Evolutionary conservation across 83 land plant genomes (phyloP), one percentile per base, ranked within the genome.

Genomic region (Isoetes engelmannii): DNA sequence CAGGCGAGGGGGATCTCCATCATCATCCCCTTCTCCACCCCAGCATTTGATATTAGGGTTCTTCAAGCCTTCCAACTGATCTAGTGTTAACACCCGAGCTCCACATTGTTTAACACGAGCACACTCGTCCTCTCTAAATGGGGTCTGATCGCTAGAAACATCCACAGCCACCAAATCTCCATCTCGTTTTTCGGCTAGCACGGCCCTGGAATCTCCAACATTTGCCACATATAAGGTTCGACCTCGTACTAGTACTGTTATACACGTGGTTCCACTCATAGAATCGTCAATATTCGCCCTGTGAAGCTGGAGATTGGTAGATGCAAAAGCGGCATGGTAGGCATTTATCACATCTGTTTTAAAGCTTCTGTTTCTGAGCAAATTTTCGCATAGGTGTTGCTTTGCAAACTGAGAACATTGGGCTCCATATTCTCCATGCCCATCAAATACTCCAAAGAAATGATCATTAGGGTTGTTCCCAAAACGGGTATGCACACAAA

Each of bases 381-480:
- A 57, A 64, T 84, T 89, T 49, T 89, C 89, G 53, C 87, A 84
- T 7, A 89, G 37, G 37, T 82, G 78, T 42, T 51, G 44, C 79
- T 86, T 89, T 28, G 74, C 89, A 67, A 89, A 89, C 72, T 89
- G 87, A 15, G 92, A 89, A 61, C 92, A 89, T 58, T 86, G 80
- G 18, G 87, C 80, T 4, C 92, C 92, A 67, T 54, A 82, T 44
- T 89, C 89, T 0, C 92, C 92, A 67, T 89, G 92, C 7, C 92
- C 92, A 77, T 89, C 92, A 71, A 86, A 89, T 4, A 86, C 92
- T 6, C 92, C 92, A 61, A 89, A 89, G 47, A 89, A 89, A 57
- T 86, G 85, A 48, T 84, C 85, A 69, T 86, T 79, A 0, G 74
- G 78, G 62, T 64, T 72, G 5, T 79, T 72, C 28, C 89, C 89